A percentile compares a stretch with the other conserved stretches of the same genome.
Conservation (phyloP, 2,329 filamentous ascomycete genomes). For the Paecilomyces formosus region DNA sequence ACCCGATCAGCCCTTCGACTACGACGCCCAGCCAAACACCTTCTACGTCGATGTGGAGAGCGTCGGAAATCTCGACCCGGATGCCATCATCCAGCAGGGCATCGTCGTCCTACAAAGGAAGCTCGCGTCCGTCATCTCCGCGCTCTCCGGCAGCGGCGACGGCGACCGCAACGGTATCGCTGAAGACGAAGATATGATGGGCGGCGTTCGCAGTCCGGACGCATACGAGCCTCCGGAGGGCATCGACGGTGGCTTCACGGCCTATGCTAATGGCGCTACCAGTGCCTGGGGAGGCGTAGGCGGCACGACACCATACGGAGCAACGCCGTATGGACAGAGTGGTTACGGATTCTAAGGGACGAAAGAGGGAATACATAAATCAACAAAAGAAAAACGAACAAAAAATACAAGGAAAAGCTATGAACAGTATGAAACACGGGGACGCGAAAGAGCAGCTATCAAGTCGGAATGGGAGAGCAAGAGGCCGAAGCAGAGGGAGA, state of each 20-base stretch:
- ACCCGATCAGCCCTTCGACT: slow-evolving; percentile 84
- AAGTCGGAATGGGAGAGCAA: too few relatives aligned
- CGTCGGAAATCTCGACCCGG: slow-evolving; percentile 78
- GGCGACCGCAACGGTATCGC: slow-evolving; percentile 47
- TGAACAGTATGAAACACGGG: too few relatives aligned
- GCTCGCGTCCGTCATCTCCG: slow-evolving; percentile 69
- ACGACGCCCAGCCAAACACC: slow-evolving; percentile 70
- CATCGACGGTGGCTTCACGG: slow-evolving; percentile 34
- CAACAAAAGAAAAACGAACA: neutral
- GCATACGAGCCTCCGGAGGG: slow-evolving; percentile 40
- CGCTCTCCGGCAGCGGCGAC: slow-evolving; percentile 46
- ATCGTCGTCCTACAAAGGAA: slow-evolving; percentile 87
- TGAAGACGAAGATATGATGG: slow-evolving; percentile 37
- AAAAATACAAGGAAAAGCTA: too few relatives aligned
- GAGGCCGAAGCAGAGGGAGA: neutral
- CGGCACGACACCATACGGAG: slow-evolving; percentile 51
- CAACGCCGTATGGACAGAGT: slow-evolving; percentile 53
- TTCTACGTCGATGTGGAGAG: slow-evolving; percentile 96
- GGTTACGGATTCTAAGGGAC: slow-evolving; percentile 21
- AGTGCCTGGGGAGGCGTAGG: slow-evolving; percentile 58
- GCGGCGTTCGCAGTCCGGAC: slow-evolving; percentile 46
- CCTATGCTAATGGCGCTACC: slow-evolving; percentile 42
- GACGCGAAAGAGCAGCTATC: neutral
- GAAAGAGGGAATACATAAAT: neutral
- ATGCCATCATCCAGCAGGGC: slow-evolving; percentile 79